Conservation (phyloP, 176 grass and related monocot genomes). For the Pontederia paniculata region DNA sequence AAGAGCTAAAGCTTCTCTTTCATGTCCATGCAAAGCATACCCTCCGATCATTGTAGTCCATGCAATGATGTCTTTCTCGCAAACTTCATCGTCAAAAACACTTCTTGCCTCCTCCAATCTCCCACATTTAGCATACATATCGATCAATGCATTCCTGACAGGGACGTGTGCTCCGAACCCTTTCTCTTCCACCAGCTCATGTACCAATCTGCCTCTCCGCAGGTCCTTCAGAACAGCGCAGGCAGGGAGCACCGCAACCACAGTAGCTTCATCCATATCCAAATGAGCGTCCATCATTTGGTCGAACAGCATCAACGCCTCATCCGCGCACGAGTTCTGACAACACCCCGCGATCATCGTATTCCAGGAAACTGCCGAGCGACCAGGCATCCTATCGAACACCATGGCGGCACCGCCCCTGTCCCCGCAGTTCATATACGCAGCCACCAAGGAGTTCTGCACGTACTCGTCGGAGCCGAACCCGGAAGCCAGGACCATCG, state of each 20-base stretch:
- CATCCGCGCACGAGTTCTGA: constrained; percentile 24
- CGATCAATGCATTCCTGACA: constrained; percentile 47
- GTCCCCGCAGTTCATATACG: constrained; percentile 49
- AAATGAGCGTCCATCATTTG: constrained; percentile 21
- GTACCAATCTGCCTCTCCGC: constrained; percentile 31
- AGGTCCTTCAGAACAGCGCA: constrained; percentile 42
- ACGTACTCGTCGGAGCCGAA: constrained; percentile 37
- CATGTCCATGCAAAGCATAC: constrained; percentile 18
- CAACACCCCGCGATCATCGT: constrained; percentile 35
- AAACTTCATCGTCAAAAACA: constrained; percentile 27
- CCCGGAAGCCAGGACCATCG: constrained; percentile 33
- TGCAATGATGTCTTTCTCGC: constrained; percentile 41
- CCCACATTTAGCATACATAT: constrained; percentile 67
- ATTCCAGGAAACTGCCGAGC: constrained; percentile 45
- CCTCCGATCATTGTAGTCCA: constrained; percentile 60
- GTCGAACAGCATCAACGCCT: constrained; percentile 37
- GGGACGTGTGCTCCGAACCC: constrained; percentile 27
- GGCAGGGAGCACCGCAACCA: constrained; percentile 43
- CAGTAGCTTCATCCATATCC: constrained; percentile 34
- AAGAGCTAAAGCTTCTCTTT: constrained; percentile 24
- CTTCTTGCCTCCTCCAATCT: constrained; percentile 33
- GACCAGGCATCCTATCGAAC: constrained; percentile 29
- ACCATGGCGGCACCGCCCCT: constrained; percentile 17
- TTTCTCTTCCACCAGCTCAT: constrained; percentile 29
- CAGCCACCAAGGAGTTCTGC: constrained; percentile 47